phyloP scores from a whole-genome alignment of 169 alveolate species.

The Plasmodium sp. region DNA sequence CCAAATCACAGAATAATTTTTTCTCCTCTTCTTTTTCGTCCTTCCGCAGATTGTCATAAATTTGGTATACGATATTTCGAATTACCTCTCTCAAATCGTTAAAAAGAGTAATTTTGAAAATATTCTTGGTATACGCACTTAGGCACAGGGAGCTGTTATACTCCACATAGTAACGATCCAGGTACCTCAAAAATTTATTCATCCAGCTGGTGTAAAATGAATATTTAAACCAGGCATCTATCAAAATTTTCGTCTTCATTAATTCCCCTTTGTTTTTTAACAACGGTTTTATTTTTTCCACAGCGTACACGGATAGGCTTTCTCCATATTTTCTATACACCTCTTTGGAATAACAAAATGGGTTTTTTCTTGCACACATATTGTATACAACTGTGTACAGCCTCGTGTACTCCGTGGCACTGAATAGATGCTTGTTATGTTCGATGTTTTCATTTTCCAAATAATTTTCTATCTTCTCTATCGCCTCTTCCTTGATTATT shows the following conservation, averaged over 20 bases:
- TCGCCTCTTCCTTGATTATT: constrained; percentile 66
- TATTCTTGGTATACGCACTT: constrained; percentile 68
- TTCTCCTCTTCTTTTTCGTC: constrained; percentile 33
- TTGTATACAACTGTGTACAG: constrained; percentile 78
- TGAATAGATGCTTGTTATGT: constrained; percentile 62
- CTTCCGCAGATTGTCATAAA: constrained; percentile 29
- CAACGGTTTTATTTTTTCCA: constrained; percentile 48
- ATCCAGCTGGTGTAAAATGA: constrained; percentile 79
- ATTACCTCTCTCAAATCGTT: constrained; percentile 44
- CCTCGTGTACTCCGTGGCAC: constrained; percentile 77
- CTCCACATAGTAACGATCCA: constrained; percentile 77
- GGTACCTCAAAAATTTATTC: constrained; percentile 79
- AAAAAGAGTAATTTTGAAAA: constrained; percentile 55
- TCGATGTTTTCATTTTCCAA: constrained; percentile 33
- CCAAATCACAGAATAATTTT: constrained; percentile 57
- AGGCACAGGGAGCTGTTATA: constrained; percentile 66
- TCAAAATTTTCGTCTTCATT: constrained; percentile 34
- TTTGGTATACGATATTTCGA: constrained; percentile 32
- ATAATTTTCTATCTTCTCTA: constrained; percentile 65
- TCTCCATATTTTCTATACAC: constrained; percentile 72
- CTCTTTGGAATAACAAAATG: constrained; percentile 72
- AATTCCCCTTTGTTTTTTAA: constrained; percentile 12
- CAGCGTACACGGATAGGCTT: constrained; percentile 45
- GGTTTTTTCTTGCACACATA: constrained; percentile 77
- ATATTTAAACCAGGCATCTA: constrained; percentile 77